Base-by-base conservation (phyloP, 108 stramenopile genomes). In the Bacterosira constricta region DNA sequence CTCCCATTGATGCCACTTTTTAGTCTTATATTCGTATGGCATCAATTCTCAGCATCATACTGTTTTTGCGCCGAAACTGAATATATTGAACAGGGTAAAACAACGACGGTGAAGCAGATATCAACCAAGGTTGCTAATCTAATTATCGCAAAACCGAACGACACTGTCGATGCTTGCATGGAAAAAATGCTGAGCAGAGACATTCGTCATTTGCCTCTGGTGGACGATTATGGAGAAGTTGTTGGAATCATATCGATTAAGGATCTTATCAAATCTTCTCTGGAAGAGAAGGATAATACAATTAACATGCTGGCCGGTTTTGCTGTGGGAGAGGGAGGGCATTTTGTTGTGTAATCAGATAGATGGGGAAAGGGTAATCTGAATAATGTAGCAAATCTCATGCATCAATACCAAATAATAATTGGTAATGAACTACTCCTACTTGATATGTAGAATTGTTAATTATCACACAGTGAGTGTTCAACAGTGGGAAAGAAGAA, bases 171-270 rank as follows among this genome's bases (percentile, higher is more conserved):
- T 56, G 65, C 63, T 12, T 97, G 96, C 76, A 95, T 97, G 96
- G 77, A 87, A 42, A 96, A 94, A 83, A 97, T 97, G 96, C 69
- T 97, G 29, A 75, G 76, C 23, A 83, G 83, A 36, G 95, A 90
- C 42, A 94, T 97, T 73, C 90, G 96, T 51, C 96, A 97, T 77
- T 74, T 97, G 69, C 96, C 95, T 1, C 78, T 97, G 21, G 78
- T 97, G 4, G 90, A 89, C 62, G 90, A 90, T 2, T 63, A 75
- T 31, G 85, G 84, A 31, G 66, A 81, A 9, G 84, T 92, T 34
- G 69, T 84, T 23, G 93, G 93, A 18, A 90, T 94, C 82, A 77
- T 94, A 35, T 90, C 89, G 9, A 91, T 91, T 42, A 94, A 94
- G 61, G 93, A 94, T 89, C 71, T 89, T 17, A 87, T 94, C 52